Percentiles rank a stretch among this genome's conserved stretches.
Evolutionary conservation across 257 asterid species (phyloP).

Genomic region (Nicotiana otophora): DNA sequence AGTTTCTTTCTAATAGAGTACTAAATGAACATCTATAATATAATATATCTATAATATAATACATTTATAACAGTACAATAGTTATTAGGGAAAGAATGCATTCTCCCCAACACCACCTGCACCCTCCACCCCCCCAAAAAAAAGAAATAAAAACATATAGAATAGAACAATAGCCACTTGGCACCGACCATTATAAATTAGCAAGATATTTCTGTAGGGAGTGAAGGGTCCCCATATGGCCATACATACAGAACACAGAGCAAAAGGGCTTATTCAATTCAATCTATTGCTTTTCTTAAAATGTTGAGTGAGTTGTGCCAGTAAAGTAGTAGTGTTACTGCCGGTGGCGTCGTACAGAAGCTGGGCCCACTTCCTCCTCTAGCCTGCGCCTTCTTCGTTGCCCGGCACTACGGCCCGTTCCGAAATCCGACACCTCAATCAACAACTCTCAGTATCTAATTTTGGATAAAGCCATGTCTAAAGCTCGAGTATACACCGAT

Average conservation of each 20-base stretch:
- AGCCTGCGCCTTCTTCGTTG: background rate
- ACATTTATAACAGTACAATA: too few relatives aligned
- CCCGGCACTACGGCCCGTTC: background rate
- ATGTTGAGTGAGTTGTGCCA: background rate
- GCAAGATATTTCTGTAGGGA: background rate
- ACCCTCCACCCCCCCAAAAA: too few relatives aligned
- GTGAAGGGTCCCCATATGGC: background rate
- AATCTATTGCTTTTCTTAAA: background rate
- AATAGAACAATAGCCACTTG: background rate
- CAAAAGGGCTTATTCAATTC: background rate
- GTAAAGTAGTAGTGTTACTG: background rate
- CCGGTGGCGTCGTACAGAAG: background rate
- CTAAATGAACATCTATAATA: too few relatives aligned
- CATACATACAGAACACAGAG: background rate
- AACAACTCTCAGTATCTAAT: background rate
- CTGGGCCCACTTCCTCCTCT: background rate
- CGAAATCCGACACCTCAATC: too few relatives aligned
- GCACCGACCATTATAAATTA: background rate
- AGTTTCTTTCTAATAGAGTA: too few relatives aligned
- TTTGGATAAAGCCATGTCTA: constrained; percentile 1
- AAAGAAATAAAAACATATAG: too few relatives aligned
- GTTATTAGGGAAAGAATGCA: too few relatives aligned
- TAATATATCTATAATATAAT: too few relatives aligned
- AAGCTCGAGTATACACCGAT: constrained; percentile 14
- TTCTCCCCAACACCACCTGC: too few relatives aligned